Conservation (phyloP, 148 eudicot species). For the Chenopodium berlandieri region DNA sequence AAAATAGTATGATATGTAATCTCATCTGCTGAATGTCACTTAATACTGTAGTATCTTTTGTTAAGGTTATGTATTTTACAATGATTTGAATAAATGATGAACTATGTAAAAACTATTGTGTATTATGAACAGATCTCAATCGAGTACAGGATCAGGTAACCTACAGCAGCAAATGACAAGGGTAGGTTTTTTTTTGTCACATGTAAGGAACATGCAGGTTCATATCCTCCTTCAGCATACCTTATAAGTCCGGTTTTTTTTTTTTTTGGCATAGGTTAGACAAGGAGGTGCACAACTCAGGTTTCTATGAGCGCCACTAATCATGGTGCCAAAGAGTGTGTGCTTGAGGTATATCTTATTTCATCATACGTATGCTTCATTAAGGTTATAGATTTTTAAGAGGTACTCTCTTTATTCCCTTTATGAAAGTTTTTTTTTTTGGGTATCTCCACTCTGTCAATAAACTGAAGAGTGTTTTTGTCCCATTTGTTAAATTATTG, state of each 20-base stretch:
- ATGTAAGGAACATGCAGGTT: not conserved
- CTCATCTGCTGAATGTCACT: not conserved
- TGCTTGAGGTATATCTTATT: slow-evolving; percentile 51
- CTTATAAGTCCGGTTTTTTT: slow-evolving; percentile 13
- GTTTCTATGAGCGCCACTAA: slow-evolving; percentile 34
- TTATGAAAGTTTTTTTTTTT: not conserved
- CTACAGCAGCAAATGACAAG: slow-evolving; percentile 22
- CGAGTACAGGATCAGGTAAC: slow-evolving; percentile 25
- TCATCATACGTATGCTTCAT: not conserved
- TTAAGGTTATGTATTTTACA: not conserved
- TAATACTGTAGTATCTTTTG: not conserved
- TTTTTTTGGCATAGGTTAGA: slow-evolving; percentile 48
- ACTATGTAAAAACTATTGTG: not conserved
- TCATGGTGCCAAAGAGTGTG: slow-evolving; percentile 33
- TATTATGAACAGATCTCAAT: slow-evolving; percentile 35
- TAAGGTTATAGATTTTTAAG: not conserved
- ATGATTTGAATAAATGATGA: slow-evolving; percentile 3
- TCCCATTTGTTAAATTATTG: not conserved
- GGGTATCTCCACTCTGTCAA: not conserved
- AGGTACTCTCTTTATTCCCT: not conserved
- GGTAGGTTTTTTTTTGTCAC: slow-evolving; percentile 24
- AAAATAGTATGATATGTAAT: not conserved
- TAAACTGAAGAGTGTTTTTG: not conserved
- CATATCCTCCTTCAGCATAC: not conserved
- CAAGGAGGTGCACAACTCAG: slow-evolving; percentile 27